Evolutionary conservation across 73 alveolate species (phyloP).

Genomic region (Blepharisma stoltei): DNA sequence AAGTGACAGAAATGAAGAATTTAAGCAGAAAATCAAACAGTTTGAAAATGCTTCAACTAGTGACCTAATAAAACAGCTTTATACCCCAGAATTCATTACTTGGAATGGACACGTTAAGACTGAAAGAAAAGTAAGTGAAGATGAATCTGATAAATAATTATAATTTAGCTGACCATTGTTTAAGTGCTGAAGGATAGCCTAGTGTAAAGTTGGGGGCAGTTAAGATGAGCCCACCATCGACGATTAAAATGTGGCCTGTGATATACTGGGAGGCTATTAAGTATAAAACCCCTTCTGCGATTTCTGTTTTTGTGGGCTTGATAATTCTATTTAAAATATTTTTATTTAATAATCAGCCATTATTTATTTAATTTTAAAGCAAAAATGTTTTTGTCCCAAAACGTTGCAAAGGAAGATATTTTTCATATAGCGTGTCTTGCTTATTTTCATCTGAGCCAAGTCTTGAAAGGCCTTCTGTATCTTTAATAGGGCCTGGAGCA

Average conservation of each 20-base stretch:
- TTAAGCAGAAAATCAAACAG: too few relatives aligned
- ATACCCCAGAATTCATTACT: too few relatives aligned
- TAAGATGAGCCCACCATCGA: slow-evolving; percentile 79
- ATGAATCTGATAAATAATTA: not conserved
- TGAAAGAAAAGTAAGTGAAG: too few relatives aligned
- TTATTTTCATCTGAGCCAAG: slow-evolving; percentile 41
- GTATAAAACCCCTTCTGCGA: slow-evolving; percentile 68
- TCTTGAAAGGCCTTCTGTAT: slow-evolving; percentile 83
- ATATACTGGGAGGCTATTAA: slow-evolving; percentile 68
- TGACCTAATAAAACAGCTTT: too few relatives aligned
- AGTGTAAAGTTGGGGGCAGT: slow-evolving; percentile 72
- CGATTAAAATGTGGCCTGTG: slow-evolving; percentile 69
- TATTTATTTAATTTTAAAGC: slow-evolving; percentile 25
- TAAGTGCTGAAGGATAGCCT: not conserved
- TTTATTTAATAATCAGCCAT: slow-evolving; percentile 48
- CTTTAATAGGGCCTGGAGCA: slow-evolving; percentile 83
- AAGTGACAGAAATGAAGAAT: too few relatives aligned
- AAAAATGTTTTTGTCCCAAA: slow-evolving; percentile 15
- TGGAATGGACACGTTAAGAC: too few relatives aligned
- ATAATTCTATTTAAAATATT: slow-evolving; percentile 58
- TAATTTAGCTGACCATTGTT: not conserved
- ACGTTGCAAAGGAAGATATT: slow-evolving; percentile 35
- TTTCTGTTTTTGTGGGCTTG: slow-evolving; percentile 60
- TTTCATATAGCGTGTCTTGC: slow-evolving; percentile 49
- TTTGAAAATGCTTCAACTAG: too few relatives aligned